Base-by-base conservation (phyloP, 345 rosid species). In the Eutrema japonicum region DNA sequence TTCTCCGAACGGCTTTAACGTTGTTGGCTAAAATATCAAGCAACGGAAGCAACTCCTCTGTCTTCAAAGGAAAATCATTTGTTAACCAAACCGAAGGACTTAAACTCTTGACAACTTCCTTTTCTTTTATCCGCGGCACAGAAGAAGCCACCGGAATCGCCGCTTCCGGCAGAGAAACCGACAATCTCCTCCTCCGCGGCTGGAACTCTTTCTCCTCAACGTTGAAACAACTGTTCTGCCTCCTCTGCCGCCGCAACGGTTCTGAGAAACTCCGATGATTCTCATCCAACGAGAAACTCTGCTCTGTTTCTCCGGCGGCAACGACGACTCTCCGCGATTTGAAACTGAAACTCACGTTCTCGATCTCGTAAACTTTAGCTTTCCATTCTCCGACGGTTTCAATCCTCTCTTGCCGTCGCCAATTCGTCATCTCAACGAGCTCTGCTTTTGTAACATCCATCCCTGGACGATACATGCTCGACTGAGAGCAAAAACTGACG, bases 51-150 rank as follows among this genome's bases (percentile, higher is more conserved):
- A 94, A 85, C 83, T 94, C 98, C 77, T 89, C 96, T 0, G 92
- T 94, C 77, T 86, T 89, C 67, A 94, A 74, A 2, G 98, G 95
- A 66, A 94, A 94, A 67, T 73, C 74, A 6, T 90, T 82, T 14
- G 97, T 88, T 67, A 94, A 93, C 98, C 98, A 91, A 43, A 94
- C 89, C 67, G 81, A 84, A 42, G 97, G 98, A 84, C 90, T 84
- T 82, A 89, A 74, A 10, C 95, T 96, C 74, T 94, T 94, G 77
- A 85, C 89, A 71, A 78, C 85, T 76, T 94, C 98, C 63, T 85
- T 94, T 75, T 86, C 98, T 72, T 72, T 81, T 83, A 61, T 85
- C 87, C 27, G 80, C 51, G 73, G 86, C 46, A 41, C 70, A 12
- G 88, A 83, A 30, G 77, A 45, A 18, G 5, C 42, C 71, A 64